A percentile compares a stretch with the other conserved stretches of the same genome.
phyloP scores from a whole-genome alignment of 805 yeast species.

The Wickerhamomyces rabaulensis region DNA sequence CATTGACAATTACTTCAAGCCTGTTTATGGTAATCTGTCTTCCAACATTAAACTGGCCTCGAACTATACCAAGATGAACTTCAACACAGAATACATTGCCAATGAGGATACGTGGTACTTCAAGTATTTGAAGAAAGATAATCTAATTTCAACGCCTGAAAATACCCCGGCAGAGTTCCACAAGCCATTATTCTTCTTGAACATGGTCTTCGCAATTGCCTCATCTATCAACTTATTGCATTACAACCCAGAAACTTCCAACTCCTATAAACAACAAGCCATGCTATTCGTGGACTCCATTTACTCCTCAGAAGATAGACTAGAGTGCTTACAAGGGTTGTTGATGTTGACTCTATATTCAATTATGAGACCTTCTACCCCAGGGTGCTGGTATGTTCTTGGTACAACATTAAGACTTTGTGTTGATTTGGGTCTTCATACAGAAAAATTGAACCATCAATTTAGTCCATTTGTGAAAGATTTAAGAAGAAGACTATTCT shows the following conservation, averaged over 20 bases:
- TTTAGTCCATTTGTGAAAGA: conserved; percentile 58
- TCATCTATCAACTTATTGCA: conserved; percentile 68
- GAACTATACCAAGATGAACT: conserved; percentile 43
- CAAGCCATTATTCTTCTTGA: conserved; percentile 62
- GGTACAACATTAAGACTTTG: conserved; percentile 77
- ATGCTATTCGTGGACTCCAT: conserved; percentile 51
- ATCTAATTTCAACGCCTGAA: conserved; percentile 24
- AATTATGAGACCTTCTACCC: conserved; percentile 82
- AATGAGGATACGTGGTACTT: conserved; percentile 42
- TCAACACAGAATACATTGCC: conserved; percentile 23
- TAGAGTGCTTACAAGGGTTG: conserved; percentile 71
- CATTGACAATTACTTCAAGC: conserved; percentile 59
- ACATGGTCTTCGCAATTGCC: conserved; percentile 76
- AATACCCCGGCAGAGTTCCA: conserved; percentile 43
- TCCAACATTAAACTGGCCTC: conserved; percentile 52
- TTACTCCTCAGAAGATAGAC: conserved; percentile 50
- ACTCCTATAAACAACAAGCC: conserved; percentile 66
- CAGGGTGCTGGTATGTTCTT: conserved; percentile 89
- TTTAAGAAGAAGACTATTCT: conserved; percentile 68
- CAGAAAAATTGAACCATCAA: conserved; percentile 42
- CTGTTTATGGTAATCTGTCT: conserved; percentile 71
- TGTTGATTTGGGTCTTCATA: conserved; percentile 81
- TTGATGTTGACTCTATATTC: conserved; percentile 66
- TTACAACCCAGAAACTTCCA: conserved; percentile 61
- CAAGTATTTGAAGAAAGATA: conserved; percentile 27